phyloP scores from a whole-genome alignment of 2,329 filamentous ascomycete species.

The Aspergillus sp. region DNA sequence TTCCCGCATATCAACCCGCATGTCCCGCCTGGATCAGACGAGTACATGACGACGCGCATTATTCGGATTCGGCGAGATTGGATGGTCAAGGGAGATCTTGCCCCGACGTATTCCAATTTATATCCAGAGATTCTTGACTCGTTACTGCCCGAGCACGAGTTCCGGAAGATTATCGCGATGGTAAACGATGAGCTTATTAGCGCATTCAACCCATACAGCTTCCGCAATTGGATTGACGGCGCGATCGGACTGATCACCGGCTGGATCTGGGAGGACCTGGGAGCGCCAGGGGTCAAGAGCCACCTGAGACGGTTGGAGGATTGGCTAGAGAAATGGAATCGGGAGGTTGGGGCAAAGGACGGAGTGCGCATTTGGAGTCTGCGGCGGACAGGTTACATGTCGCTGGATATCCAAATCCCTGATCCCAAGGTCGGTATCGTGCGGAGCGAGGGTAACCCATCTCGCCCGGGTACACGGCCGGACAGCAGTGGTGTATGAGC shows the following conservation, averaged over 20 bases:
- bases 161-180: conserved; percentile 75
- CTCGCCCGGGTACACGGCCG: conserved; percentile 35
- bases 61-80: conserved; percentile 91
- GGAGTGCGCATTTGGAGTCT: conserved; percentile 75
- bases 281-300: conserved; percentile 72
- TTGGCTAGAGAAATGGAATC: conserved; percentile 88
- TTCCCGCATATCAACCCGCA: conserved; percentile 93
- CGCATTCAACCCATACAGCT: conserved; percentile 77
- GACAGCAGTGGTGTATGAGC: conserved; percentile 29
- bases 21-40: conserved; percentile 72
- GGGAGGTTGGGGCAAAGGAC: conserved; percentile 57
- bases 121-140: conserved; percentile 96
- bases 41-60: conserved; percentile 77
- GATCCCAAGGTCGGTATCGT: conserved; percentile 51
- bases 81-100: conserved; percentile 84
- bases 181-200: conserved; percentile 74
- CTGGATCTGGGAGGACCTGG: conserved; percentile 93
- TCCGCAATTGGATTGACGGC: conserved; percentile 76
- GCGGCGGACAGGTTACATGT: conserved; percentile 84
- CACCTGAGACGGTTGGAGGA: conserved; percentile 69
- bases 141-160: conserved; percentile 80
- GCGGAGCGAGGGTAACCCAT: conserved; percentile 34
- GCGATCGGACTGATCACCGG: conserved; percentile 79
- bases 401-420: conserved; percentile 51
- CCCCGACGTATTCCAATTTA: conserved; percentile 89